These are phyloP conservation scores for Globisporangium barbulae DNA, from an alignment of 352 stramenopile species.

Conservation along the genomic window DNA sequence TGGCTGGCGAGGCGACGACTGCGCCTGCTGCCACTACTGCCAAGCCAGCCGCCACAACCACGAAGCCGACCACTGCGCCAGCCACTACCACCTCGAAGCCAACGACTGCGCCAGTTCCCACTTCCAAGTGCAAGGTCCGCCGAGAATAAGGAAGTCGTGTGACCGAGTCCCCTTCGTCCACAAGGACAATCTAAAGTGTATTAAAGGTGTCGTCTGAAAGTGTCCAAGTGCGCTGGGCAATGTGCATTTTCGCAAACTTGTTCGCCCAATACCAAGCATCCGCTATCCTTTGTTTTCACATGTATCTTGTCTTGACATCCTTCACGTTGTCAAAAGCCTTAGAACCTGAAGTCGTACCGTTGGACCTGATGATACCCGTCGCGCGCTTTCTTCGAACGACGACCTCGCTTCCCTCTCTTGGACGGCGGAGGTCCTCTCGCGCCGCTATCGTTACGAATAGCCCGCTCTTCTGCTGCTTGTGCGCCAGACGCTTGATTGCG, in stretches of 20 bases:
- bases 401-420: not conserved
- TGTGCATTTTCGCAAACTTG: not conserved
- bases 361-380: not conserved
- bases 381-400: not conserved
- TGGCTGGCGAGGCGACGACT: not conserved
- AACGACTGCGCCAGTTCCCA: not conserved
- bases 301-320: not conserved
- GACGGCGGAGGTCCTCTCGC: not conserved
- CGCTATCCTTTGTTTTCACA: not conserved
- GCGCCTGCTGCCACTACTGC: not conserved
- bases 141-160: not conserved
- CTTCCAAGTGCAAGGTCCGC: slow-evolving; percentile 11
- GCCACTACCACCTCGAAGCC: not conserved
- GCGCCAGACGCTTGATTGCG: not conserved
- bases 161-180: not conserved
- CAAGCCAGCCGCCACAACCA: not conserved
- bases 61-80: not conserved
- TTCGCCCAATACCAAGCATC: not conserved
- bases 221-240: not conserved
- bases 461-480: not conserved
- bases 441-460: not conserved
- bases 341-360: not conserved
- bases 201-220: not conserved
- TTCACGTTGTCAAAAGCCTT: not conserved
- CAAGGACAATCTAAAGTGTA: not conserved